Percentiles rank a stretch among this genome's conserved stretches.
These are phyloP conservation scores for Xylaria sp. DNA, from an alignment of 2,329 filamentous ascomycete species.

Conservation along the genomic window DNA sequence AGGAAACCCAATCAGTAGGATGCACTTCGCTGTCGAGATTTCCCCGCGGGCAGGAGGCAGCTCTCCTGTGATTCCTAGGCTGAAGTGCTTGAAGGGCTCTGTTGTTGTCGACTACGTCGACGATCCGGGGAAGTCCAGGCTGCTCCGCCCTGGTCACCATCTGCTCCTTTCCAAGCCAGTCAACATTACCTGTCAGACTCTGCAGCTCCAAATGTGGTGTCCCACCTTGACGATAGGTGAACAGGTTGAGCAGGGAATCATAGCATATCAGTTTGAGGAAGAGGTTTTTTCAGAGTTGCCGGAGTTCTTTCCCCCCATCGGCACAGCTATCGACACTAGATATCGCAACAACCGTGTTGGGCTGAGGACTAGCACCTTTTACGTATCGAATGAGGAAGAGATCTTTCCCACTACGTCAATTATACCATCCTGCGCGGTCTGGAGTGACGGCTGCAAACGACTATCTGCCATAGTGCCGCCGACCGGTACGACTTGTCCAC, in stretches of 20 bases:
- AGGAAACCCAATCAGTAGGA: not conserved
- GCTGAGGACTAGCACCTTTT: not conserved
- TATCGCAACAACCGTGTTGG: not conserved
- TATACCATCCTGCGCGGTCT: not conserved
- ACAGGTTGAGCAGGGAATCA: not conserved
- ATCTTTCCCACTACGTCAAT: not conserved
- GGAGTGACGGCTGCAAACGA: not conserved
- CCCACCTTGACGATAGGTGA: not conserved
- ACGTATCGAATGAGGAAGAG: not conserved
- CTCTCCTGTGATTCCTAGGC: not conserved
- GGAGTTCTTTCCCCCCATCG: not conserved
- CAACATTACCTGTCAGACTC: not conserved
- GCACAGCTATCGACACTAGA: not conserved
- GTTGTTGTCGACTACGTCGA: not conserved
- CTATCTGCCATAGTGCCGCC: not conserved
- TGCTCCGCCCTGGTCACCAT: not conserved
- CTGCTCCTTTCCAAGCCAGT: not conserved
- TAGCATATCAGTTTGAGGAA: not conserved
- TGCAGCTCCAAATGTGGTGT: not conserved
- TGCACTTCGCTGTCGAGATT: not conserved
- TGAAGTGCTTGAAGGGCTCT: not conserved
- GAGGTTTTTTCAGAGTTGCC: not conserved
- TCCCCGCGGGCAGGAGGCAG: not conserved
- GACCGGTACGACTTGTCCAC: not conserved
- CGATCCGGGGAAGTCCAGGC: not conserved